Base-by-base conservation (phyloP, 2,329 filamentous ascomycete species). In the Ophiostoma pallidulum region DNA sequence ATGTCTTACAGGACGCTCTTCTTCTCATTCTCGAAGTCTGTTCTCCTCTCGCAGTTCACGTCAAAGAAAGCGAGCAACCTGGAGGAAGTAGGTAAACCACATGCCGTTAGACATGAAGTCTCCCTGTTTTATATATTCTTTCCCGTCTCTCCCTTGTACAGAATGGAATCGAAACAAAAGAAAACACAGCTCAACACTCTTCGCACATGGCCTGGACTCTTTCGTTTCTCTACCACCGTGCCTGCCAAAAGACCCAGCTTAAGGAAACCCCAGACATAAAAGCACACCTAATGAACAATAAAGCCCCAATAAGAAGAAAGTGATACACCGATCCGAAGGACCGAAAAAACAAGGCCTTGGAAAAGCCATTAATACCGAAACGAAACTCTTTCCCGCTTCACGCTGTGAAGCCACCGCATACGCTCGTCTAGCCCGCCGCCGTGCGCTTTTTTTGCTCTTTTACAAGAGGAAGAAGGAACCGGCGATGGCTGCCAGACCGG, bases 401-500 rank as follows among this genome's bases (percentile, higher is more conserved):
- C n/a, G n/a, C n/a, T n/a, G n/a, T n/a, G n/a, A n/a, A n/a, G n/a
- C n/a, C n/a, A n/a, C n/a, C n/a, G n/a, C n/a, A n/a, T n/a, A 40
- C 20, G 18, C 37, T 6, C 6, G 14, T 33, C 12, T 33, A 33
- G 31, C 24, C 10, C 24, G 5, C 24, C 24, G 5, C 10, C 5
- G 6, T 28, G 24, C 22, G 4, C 8, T 24, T 41, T 28, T 28
- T 6, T 10, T 28, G 24, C 22, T 8, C 8, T 24, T 41, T 56
- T 61, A 65, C 42, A 77, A 60, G 56, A 75, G 54, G 49, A 75
- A 61, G 49, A 66, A 64, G 29, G 64, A 66, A 42, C 57, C 62
- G 12, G 56, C 71, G 29, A 72, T 51, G 50, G 59, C 67, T 42
- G 72, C 53, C 40, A 78, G 62, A 36, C 63, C 62, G 51, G 70